A percentile compares a stretch with the other conserved stretches of the same genome.
These are phyloP conservation scores for Candida railenensis DNA, from an alignment of 805 yeast genomes.

Conservation along the genomic window DNA sequence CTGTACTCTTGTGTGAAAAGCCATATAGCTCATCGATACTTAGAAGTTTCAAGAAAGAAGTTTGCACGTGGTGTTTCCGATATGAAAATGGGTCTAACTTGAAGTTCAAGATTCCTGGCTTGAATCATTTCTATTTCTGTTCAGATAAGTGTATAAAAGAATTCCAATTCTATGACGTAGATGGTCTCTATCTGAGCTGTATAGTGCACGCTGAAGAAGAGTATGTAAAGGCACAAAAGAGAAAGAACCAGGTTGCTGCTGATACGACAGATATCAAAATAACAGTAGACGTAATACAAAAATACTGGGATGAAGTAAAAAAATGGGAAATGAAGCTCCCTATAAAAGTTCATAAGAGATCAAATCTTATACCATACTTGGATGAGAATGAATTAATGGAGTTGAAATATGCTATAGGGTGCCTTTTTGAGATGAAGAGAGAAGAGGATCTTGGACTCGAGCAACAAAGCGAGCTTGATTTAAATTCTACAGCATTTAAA, in stretches of 20 bases:
- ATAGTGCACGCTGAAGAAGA: slow-evolving; percentile 38
- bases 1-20: slow-evolving; percentile 34
- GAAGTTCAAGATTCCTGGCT: slow-evolving; percentile 35
- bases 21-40: slow-evolving; percentile 50
- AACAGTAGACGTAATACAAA: slow-evolving; percentile 13
- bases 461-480: not conserved
- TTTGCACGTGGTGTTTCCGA: slow-evolving; percentile 52
- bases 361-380: slow-evolving; percentile 41
- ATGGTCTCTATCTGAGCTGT: slow-evolving; percentile 29
- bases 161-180: slow-evolving; percentile 36
- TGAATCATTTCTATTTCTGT: slow-evolving; percentile 48
- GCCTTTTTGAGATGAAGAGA: slow-evolving; percentile 29
- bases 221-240: slow-evolving; percentile 13
- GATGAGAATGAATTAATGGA: slow-evolving; percentile 54
- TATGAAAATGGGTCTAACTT: slow-evolving; percentile 49
- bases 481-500: slow-evolving; percentile 23
- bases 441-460: slow-evolving; percentile 7
- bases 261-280: slow-evolving; percentile 15
- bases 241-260: slow-evolving; percentile 22
- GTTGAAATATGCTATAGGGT: slow-evolving; percentile 46
- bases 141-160: slow-evolving; percentile 39
- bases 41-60: slow-evolving; percentile 60
- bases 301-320: slow-evolving; percentile 37
- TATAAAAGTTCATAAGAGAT: slow-evolving; percentile 33
- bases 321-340: slow-evolving; percentile 36